Evolutionary conservation across 1,284 basidiomycete genomes (phyloP).

Genomic region (Microbotryum violaceum): DNA sequence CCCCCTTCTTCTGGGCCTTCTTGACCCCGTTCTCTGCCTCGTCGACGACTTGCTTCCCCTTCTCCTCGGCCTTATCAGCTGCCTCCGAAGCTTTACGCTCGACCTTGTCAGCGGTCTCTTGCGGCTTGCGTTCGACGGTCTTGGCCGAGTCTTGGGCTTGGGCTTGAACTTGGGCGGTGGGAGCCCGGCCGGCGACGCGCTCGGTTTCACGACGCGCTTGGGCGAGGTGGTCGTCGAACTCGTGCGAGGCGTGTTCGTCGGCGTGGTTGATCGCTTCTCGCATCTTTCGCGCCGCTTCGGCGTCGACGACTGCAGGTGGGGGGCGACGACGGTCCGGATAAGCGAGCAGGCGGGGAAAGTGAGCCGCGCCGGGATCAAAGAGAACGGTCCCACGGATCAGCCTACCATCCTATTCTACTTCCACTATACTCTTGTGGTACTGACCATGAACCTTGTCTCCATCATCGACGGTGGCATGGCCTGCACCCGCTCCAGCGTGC

Average conservation of each 20-base stretch:
- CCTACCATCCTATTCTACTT: no score
- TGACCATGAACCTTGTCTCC: no score
- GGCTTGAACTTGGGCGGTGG: conserved; percentile 42
- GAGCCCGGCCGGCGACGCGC: conserved; percentile 53
- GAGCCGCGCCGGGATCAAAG: no score
- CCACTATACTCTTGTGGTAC: no score
- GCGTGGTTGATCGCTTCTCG: conserved; percentile 21
- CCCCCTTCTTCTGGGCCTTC: conserved; percentile 6
- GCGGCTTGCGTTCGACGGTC: conserved; percentile 53
- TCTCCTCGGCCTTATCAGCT: conserved; percentile 2
- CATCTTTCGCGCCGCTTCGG: conserved; percentile 12
- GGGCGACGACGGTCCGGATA: no score
- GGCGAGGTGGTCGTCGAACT: conserved; percentile 17
- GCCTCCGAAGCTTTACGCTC: conserved; percentile 49
- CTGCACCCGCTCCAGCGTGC: no score
- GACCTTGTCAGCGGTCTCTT: conserved; percentile 54
- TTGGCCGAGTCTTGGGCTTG: conserved; percentile 51
- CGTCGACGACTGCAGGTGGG: conserved; percentile 19
- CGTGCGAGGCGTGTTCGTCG: conserved; percentile 13
- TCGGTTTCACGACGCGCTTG: conserved; percentile 43
- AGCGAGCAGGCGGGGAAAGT: no score
- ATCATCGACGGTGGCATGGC: no score
- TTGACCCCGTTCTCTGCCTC: conserved; percentile 13
- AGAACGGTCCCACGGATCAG: no score
- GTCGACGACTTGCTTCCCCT: conserved; percentile 3